A percentile compares a stretch with the other conserved stretches of the same genome.
phyloP scores from a whole-genome alignment of 495 filamentous ascomycete genomes.

The Aspergillus ostianus region DNA sequence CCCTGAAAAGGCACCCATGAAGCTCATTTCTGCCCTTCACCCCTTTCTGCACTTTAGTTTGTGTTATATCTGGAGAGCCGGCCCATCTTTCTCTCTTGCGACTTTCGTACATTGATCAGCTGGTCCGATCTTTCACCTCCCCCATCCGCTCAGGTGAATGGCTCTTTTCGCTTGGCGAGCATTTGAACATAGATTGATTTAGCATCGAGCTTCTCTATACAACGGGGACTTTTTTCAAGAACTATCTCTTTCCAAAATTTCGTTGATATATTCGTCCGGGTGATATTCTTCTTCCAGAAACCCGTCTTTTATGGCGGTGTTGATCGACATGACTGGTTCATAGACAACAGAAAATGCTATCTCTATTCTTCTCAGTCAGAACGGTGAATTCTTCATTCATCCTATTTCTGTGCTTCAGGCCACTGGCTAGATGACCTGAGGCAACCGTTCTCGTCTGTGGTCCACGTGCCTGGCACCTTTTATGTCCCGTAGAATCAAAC shows the following conservation, averaged over 20 bases:
- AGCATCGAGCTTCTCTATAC: neutral
- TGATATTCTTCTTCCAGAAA: conserved; percentile 10
- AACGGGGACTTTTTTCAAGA: neutral
- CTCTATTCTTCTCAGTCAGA: conserved; percentile 1
- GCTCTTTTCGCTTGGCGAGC: neutral
- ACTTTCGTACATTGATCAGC: conserved; percentile 14
- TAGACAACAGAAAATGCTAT: conserved; percentile 20
- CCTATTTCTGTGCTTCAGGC: neutral
- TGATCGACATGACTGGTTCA: conserved; percentile 22
- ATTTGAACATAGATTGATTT: neutral
- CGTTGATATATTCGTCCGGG: conserved; percentile 20
- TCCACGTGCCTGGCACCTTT: too few relatives aligned
- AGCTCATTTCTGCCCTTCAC: neutral
- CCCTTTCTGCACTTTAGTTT: neutral
- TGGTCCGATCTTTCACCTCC: conserved; percentile 19
- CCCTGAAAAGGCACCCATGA: neutral
- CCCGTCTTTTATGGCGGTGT: conserved; percentile 1
- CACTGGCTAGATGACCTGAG: too few relatives aligned
- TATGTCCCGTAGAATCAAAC: too few relatives aligned
- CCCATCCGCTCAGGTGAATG: neutral
- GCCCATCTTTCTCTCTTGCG: conserved; percentile 7
- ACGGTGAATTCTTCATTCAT: neutral
- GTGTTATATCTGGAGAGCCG: neutral
- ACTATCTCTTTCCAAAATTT: neutral
- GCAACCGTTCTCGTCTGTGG: too few relatives aligned